Percentiles rank a stretch among this genome's conserved stretches.
phyloP scores from a whole-genome alignment of 345 rosid species.

The Acer negundo region DNA sequence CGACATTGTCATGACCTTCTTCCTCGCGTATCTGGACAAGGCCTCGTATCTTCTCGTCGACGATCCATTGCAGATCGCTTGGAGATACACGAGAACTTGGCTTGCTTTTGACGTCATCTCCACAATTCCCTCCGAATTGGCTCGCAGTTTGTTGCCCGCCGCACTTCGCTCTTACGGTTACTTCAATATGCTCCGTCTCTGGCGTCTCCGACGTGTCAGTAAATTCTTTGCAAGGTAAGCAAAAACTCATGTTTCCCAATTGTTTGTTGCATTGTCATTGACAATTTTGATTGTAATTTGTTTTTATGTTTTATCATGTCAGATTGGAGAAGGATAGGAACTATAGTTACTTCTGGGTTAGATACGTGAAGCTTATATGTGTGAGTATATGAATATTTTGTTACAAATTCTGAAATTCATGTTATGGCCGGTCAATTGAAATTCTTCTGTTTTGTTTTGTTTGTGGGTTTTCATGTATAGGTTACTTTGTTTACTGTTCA shows the following conservation, averaged over 20 bases:
- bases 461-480: constrained; percentile 22
- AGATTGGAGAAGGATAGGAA: constrained; percentile 87
- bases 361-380: constrained; percentile 63
- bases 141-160: constrained; percentile 41
- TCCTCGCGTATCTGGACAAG: constrained; percentile 76
- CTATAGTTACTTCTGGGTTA: constrained; percentile 68
- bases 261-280: too few species aligned
- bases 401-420: too few species aligned
- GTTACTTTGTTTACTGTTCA: constrained; percentile 79
- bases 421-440: too few species aligned
- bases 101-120: constrained; percentile 65
- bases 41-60: constrained; percentile 66
- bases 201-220: constrained; percentile 93
- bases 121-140: constrained; percentile 68
- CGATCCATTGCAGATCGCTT: constrained; percentile 53
- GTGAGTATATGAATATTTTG: constrained; percentile 45
- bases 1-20: constrained; percentile 81
- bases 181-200: constrained; percentile 80
- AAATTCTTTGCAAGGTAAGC: constrained; percentile 53
- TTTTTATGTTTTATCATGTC: constrained; percentile 12
- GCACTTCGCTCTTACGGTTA: constrained; percentile 56
- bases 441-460: neutral
- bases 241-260: too few species aligned
- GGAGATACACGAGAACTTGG: constrained; percentile 63
- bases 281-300: neutral